Evolutionary conservation across 495 filamentous ascomycete genomes (phyloP), one percentile per base, ranked within the genome.

Genomic region (Penicillium manginii): DNA sequence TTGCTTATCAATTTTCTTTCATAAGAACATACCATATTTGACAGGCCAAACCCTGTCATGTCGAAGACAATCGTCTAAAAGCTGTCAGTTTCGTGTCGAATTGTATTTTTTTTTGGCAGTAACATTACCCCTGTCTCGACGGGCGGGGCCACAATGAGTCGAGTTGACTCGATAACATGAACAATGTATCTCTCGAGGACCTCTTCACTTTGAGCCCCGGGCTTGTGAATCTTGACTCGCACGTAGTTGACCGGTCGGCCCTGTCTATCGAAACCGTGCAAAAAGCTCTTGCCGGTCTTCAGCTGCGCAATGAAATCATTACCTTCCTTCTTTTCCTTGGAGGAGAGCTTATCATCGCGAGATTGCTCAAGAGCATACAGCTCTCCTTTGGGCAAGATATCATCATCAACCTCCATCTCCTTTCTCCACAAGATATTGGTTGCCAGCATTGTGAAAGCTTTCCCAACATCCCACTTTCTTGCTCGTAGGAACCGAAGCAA

Each of bases 391-490:
- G 67, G 67, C 70, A 96, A 84, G 18, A 97, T 85, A 60, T 90
- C 90, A 46, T 87, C 84, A 65, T 96, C 87, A 15, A 96, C 91
- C 51, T 88, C 83, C 74, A 91, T 83, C 58, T 92, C 89, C 51
- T 83, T 78, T 22, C 92, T 84, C 92, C 92, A 97, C 62, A 88
- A 84, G 81, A 96, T 90, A 2, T 91, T 92, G 2, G 88, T 86
- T 18, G 96, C 80, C 70, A 96, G 68, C 91, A 96, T 96, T 37
- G 93, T 80, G n/a, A 97, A 80, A 8, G 92, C 91, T 62, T 88
- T 89, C 35, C 93, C 85, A 12, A 96, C 84, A 66, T 97, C 88
- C 92, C 92, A 97, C 70, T 96, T 97, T 19, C 92, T 78, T 11
- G 92, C 91, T 22, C 92, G 81, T 51, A 97, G 74, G 67, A 94